phyloP scores from a whole-genome alignment of 441 rosid species.

The Omphalea diandra region DNA sequence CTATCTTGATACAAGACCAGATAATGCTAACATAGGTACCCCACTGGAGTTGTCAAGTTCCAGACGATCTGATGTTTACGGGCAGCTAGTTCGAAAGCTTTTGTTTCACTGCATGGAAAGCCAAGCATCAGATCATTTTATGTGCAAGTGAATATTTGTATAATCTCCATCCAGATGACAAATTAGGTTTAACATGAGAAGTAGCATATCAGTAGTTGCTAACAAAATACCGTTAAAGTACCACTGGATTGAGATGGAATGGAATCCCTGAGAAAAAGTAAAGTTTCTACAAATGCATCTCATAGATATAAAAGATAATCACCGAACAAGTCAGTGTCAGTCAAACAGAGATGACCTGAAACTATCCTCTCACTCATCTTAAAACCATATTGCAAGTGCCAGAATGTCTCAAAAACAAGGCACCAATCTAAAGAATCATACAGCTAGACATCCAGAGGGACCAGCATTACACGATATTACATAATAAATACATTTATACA shows the following conservation, averaged over 20 bases:
- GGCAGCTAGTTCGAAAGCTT: neutral
- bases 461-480: slow-evolving; percentile 20
- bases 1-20: slow-evolving; percentile 28
- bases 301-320: no score
- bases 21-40: neutral
- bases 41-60: neutral
- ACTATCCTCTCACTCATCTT: slow-evolving; percentile 10
- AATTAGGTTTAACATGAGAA: neutral
- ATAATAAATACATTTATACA: slow-evolving; percentile 30
- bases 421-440: slow-evolving; percentile 6
- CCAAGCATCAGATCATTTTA: no score
- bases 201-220: neutral
- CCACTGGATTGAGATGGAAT: neutral
- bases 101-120: neutral
- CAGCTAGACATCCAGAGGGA: neutral
- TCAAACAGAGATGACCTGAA: slow-evolving; percentile 2
- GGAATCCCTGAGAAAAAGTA: neutral
- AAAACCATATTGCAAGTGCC: slow-evolving; percentile 7
- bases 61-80: neutral
- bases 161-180: neutral
- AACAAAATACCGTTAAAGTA: neutral
- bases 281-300: no score
- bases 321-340: no score
- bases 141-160: no score
- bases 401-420: neutral